Percentiles rank a stretch among this genome's conserved stretches.
Evolutionary conservation across 2,329 filamentous ascomycete genomes (phyloP).

Genomic region (Fusarium nisikadoi): DNA sequence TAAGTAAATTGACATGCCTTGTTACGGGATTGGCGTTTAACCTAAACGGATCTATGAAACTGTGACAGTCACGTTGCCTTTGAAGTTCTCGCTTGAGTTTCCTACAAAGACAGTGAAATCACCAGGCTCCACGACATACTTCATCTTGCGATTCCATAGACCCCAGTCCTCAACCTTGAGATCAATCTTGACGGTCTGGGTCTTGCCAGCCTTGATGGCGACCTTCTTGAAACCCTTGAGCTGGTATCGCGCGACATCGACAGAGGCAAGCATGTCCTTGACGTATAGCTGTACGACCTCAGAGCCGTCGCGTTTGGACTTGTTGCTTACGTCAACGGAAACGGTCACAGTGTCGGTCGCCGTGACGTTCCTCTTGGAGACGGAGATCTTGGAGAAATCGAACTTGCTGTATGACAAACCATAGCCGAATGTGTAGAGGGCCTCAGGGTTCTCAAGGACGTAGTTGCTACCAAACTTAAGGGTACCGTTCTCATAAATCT

Average conservation of each 20-base stretch:
- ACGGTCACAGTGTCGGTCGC: conserved; percentile 66
- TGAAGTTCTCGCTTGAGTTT: conserved; percentile 66
- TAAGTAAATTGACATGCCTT: neutral
- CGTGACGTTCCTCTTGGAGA: conserved; percentile 60
- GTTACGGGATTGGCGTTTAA: neutral
- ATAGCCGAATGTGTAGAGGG: conserved; percentile 74
- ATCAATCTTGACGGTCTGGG: conserved; percentile 61
- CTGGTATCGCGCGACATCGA: conserved; percentile 72
- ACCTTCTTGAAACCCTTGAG: conserved; percentile 77
- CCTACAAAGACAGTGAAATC: conserved; percentile 73
- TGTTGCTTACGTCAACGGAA: conserved; percentile 71
- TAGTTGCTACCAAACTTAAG: conserved; percentile 73
- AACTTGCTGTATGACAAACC: conserved; percentile 74
- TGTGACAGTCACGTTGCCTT: conserved; percentile 65
- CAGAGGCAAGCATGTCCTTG: conserved; percentile 68
- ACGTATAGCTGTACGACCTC: conserved; percentile 78
- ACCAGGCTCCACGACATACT: conserved; percentile 79
- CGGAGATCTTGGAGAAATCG: conserved; percentile 63
- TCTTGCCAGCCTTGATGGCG: conserved; percentile 67
- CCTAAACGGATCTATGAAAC: conserved; percentile 48
- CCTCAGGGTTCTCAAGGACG: conserved; percentile 67
- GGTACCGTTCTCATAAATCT: conserved; percentile 65
- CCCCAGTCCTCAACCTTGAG: conserved; percentile 66
- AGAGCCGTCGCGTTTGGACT: conserved; percentile 64
- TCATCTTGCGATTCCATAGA: conserved; percentile 69